Evolutionary conservation across 495 filamentous ascomycete species (phyloP).

Genomic region (Hyaloscypha variabilis): DNA sequence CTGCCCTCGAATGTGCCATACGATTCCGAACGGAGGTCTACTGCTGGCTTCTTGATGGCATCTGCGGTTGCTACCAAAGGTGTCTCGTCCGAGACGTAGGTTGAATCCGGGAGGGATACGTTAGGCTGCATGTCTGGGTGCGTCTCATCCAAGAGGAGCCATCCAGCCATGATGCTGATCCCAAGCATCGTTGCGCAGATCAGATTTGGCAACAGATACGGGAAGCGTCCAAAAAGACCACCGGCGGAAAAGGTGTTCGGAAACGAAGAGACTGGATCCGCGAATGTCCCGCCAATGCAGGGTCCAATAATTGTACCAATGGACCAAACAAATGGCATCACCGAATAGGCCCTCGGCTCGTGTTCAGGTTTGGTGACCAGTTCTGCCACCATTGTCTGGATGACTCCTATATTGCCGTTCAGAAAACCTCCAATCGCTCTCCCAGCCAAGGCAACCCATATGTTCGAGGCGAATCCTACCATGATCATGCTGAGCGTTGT

Average conservation of each 20-base stretch:
- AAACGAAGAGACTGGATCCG: conserved; percentile 52
- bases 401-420: conserved; percentile 78
- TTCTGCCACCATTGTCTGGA: conserved; percentile 93
- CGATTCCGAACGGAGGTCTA: conserved; percentile 71
- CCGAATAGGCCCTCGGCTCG: conserved; percentile 83
- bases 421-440: conserved; percentile 87
- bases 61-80: conserved; percentile 32
- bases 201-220: conserved; percentile 91
- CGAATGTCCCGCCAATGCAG: conserved; percentile 65
- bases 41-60: conserved; percentile 62
- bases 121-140: conserved; percentile 62
- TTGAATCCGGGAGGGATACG: conserved; percentile 26
- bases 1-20: conserved; percentile 37
- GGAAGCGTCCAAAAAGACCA: conserved; percentile 80
- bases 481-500: conserved; percentile 91
- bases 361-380: conserved; percentile 88
- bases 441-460: conserved; percentile 82
- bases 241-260: conserved; percentile 72
- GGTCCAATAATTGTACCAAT: conserved; percentile 61
- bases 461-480: conserved; percentile 87
- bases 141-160: conserved; percentile 93
- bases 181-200: conserved; percentile 80
- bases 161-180: conserved; percentile 76
- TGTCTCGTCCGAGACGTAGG: conserved; percentile 31
- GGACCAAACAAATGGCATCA: conserved; percentile 82